Evolutionary conservation across 1,284 basidiomycete genomes (phyloP), one percentile per base, ranked within the genome.

Genomic region (Pisolithus thermaeus): DNA sequence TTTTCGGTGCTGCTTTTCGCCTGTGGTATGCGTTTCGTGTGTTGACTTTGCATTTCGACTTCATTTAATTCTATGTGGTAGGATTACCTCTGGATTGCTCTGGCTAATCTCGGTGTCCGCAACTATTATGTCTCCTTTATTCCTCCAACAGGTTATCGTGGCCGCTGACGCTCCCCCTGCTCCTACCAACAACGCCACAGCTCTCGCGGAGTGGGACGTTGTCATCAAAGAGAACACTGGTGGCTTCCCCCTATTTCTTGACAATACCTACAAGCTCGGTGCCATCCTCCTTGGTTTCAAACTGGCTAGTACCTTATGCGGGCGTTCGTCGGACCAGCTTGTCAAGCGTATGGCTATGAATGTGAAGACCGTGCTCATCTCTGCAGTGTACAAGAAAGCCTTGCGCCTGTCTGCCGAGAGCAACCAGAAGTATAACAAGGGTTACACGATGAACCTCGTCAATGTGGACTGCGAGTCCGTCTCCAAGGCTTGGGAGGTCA

Each of bases 361-460:
- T 42, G 54, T 67, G 16, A 67, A 66, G 54, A 67, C 63, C 20
- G 32, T 54, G 12, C 61, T 64, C 38, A 57, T 64, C 40, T 60
- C 61, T 1, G 65, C 63, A 14, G 61, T 64, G 43, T 64, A 67
- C 55, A 63, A 64, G 54, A 64, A 64, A 52, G 52, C 63, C 14
- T 58, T 64, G 23, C 59, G 61, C 36, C 56, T 64, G 42, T 65
- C 63, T 45, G 52, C 61, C 6, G 58, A 62, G 41, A 58, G 58
- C 48, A 60, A 47, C 43, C 61, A 65, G 18, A 64, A 62, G 36
- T 64, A 56, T 46, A 56, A 55, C 25, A 66, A 58, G 46, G 63
- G 65, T 1, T 62, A 58, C 23, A 56, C 62, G 50, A 56, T 64
- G 59, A 64, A 67, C 47, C 61, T 64, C 25, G 56, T 66, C 36